Base-by-base conservation (phyloP, 495 filamentous ascomycete genomes). In the Aspergillus coremiiformis region DNA sequence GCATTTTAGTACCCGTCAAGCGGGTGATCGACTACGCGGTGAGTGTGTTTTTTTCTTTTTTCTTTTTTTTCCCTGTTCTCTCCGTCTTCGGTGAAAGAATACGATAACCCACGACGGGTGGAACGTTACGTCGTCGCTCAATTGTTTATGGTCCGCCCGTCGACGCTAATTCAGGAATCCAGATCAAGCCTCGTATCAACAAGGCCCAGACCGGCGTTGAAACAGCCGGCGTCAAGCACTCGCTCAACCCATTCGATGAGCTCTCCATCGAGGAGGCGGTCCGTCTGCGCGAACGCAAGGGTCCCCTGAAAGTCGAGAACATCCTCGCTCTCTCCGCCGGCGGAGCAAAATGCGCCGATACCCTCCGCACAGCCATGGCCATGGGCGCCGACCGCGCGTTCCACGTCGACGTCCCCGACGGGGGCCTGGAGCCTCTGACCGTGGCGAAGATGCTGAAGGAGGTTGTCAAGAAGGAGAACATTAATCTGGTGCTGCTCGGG, bases 11-110 rank as follows among this genome's bases (percentile, higher is more conserved):
- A 17, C 93, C 93, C 72, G 72, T 98, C 49, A 98, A 98, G 78
- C 78, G 93, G 78, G 93, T 98, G 47, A 95, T 98, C 72, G 93
- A 98, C 82, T 98, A 96, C 83, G 91, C 93, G 56, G 92, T 96
- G 74, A 68, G 84, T 70, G 56, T 52, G 53, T 44, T 42, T 30
- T 41, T 19, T 45, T 39, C 41, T 17, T 35, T 32, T 20, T 44
- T 42, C 55, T 57, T 52, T 54, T 44, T 42, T 30, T 41, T 19
- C 43, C 39, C 41, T 17, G 42, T 32, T 20, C 44, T 42, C 55
- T 57, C 60, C 60, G 60, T 52, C 30, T 47, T 62, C 56, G 60
- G 60, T 53, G 59, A 54, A 48, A 29, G 33, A 52, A 24, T 48
- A n/a, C 47, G 27, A 27, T 20, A 21, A 17, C 22, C 47, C 49